A percentile compares a stretch with the other conserved stretches of the same genome.
These are phyloP conservation scores for Wallacemonas sp. DNA, from an alignment of 208 protist species.

Conservation along the genomic window DNA sequence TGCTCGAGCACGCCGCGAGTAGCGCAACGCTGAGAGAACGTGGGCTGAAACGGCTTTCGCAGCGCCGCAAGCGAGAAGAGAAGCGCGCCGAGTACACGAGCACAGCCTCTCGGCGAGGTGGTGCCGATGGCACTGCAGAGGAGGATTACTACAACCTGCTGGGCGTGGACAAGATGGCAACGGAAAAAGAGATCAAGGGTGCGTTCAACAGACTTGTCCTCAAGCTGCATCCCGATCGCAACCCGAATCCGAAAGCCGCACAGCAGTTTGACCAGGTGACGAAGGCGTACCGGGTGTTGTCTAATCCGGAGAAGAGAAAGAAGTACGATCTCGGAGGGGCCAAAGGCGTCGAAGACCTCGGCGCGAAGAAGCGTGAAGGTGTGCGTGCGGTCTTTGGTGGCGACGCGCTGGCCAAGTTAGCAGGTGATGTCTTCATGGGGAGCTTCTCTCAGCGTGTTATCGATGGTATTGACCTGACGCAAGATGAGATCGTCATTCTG, in stretches of 20 bases:
- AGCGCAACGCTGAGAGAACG: slow-evolving; percentile 38
- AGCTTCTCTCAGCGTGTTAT: slow-evolving; percentile 81
- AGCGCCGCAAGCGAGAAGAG: slow-evolving; percentile 24
- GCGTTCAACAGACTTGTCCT: slow-evolving; percentile 87
- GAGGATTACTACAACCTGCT: slow-evolving; percentile 82
- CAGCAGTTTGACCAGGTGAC: slow-evolving; percentile 90
- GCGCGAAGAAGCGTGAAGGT: slow-evolving; percentile 67
- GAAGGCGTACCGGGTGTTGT: slow-evolving; percentile 97
- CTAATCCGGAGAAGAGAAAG: slow-evolving; percentile 92
- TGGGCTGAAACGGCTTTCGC: slow-evolving; percentile 38
- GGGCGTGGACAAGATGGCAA: slow-evolving; percentile 58
- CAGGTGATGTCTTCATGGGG: slow-evolving; percentile 67
- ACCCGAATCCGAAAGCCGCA: slow-evolving; percentile 77
- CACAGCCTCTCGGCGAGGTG: slow-evolving; percentile 4
- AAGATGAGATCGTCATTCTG: slow-evolving; percentile 71
- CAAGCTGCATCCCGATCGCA: slow-evolving; percentile 90
- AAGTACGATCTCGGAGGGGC: slow-evolving; percentile 98
- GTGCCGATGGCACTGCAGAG: slow-evolving; percentile 16
- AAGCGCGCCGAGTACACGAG: slow-evolving; percentile 29
- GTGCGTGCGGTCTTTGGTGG: slow-evolving; percentile 82
- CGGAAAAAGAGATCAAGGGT: slow-evolving; percentile 76
- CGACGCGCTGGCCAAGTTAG: slow-evolving; percentile 44
- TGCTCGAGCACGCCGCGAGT: slow-evolving; percentile 32
- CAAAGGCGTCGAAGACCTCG: slow-evolving; percentile 92
- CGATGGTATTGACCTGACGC: slow-evolving; percentile 76